These are phyloP conservation scores for Pichia exigua DNA, from an alignment of 805 yeast species.

Conservation along the genomic window DNA sequence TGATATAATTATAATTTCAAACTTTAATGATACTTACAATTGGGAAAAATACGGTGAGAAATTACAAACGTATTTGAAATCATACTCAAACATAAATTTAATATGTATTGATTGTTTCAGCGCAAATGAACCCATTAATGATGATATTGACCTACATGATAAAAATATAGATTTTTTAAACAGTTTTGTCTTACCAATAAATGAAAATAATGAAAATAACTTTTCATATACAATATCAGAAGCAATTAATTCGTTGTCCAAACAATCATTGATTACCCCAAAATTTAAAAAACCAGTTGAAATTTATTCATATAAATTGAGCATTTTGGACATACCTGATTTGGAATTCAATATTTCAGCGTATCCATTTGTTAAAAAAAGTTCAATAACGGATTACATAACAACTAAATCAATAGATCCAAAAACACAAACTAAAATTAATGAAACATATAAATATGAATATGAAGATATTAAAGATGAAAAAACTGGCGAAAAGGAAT, in stretches of 20 bases:
- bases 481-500: conserved; percentile 16
- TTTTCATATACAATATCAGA: neutral
- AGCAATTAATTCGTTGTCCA: conserved; percentile 1
- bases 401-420: conserved; percentile 2
- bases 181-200: neutral
- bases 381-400: conserved; percentile 4
- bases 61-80: neutral
- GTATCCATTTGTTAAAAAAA: conserved; percentile 10
- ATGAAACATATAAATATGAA: conserved; percentile 3
- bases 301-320: conserved; percentile 4
- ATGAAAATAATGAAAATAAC: conserved; percentile 2
- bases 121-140: no score
- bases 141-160: neutral
- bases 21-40: neutral
- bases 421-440: neutral
- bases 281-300: conserved; percentile 12
- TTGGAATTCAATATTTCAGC: conserved; percentile 6
- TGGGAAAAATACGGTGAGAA: neutral
- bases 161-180: neutral
- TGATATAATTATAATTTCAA: conserved; percentile 2
- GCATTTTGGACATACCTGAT: neutral
- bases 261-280: neutral
- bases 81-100: conserved; percentile 1
- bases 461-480: conserved; percentile 13
- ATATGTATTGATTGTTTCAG: neutral